Evolutionary conservation across 306 rosid species (phyloP).

Genomic region (Malus sylvestris): DNA sequence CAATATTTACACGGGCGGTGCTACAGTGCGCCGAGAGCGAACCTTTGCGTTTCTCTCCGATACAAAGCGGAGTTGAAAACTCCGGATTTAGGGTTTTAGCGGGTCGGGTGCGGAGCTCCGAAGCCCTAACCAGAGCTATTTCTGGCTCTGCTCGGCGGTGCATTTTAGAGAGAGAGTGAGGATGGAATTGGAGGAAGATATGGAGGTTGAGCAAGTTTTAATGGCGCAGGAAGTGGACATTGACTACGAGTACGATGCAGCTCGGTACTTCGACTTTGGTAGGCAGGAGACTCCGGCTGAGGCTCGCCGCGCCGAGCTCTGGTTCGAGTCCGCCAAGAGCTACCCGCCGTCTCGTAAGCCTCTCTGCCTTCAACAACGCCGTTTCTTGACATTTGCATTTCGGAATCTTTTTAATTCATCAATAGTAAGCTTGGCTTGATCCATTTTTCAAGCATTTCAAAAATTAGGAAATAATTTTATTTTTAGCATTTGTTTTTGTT

Average conservation of each 20-base stretch:
- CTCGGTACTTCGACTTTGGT: conserved; percentile 37
- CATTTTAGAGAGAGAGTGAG: conserved; percentile 6
- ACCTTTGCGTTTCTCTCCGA: background rate
- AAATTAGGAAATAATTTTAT: background rate
- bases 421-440: background rate
- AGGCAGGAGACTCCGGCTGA: conserved; percentile 41
- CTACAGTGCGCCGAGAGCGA: conserved; percentile 8
- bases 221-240: conserved; percentile 46
- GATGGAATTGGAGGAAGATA: conserved; percentile 34
- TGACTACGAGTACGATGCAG: conserved; percentile 51
- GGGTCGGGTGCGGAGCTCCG: conserved; percentile 6
- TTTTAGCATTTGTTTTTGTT: background rate
- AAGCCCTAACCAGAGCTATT: background rate
- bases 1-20: background rate
- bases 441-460: background rate
- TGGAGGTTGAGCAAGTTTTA: conserved; percentile 44
- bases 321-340: conserved; percentile 45
- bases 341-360: conserved; percentile 60
- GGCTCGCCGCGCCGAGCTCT: conserved; percentile 42
- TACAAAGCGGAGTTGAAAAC: conserved; percentile 8
- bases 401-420: background rate
- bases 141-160: background rate
- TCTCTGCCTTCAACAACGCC: background rate
- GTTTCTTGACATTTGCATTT: background rate
- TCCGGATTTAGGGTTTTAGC: conserved; percentile 14